These are phyloP conservation scores for Cordia subcordata DNA, from an alignment of 257 asterid genomes.

Conservation along the genomic window DNA sequence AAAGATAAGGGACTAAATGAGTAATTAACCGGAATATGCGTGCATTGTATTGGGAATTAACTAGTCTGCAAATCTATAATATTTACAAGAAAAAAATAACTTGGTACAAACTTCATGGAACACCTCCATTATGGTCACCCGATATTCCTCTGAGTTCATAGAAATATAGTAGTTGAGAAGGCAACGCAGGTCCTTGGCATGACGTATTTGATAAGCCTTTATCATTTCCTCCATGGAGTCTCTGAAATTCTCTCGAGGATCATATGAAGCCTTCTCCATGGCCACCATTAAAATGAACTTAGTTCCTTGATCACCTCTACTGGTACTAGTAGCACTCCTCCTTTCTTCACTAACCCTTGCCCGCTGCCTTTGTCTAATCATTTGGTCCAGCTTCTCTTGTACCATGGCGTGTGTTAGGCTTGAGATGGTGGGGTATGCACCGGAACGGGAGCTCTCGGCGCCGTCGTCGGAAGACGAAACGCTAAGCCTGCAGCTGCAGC, in stretches of 20 bases:
- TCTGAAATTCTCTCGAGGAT: slow-evolving; percentile 69
- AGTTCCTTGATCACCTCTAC: slow-evolving; percentile 22
- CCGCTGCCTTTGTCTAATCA: slow-evolving; percentile 49
- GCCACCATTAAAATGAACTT: slow-evolving; percentile 67
- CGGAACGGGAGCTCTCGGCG: slow-evolving; percentile 41
- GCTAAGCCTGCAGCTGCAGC: slow-evolving; percentile 55
- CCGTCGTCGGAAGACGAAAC: slow-evolving; percentile 53
- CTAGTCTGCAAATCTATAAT: slow-evolving; percentile 13
- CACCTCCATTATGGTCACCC: slow-evolving; percentile 58
- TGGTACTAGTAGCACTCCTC: slow-evolving; percentile 2
- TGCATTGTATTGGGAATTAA: background rate
- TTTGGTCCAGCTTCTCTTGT: slow-evolving; percentile 60
- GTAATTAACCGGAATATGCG: too few species aligned
- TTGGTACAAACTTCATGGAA: slow-evolving; percentile 66
- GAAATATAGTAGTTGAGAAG: slow-evolving; percentile 57
- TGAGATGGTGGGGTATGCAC: slow-evolving; percentile 37
- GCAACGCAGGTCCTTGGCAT: slow-evolving; percentile 51
- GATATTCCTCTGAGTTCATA: slow-evolving; percentile 61
- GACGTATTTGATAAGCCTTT: slow-evolving; percentile 35
- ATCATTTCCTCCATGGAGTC: slow-evolving; percentile 71
- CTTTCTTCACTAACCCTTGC: slow-evolving; percentile 16
- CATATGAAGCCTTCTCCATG: slow-evolving; percentile 61
- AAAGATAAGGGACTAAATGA: too few species aligned
- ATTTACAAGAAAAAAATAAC: slow-evolving; percentile 38
- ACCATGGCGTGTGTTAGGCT: slow-evolving; percentile 76